Evolutionary conservation across 2,329 filamentous ascomycete species (phyloP).

Genomic region (Trichoderma brevicompactum): DNA sequence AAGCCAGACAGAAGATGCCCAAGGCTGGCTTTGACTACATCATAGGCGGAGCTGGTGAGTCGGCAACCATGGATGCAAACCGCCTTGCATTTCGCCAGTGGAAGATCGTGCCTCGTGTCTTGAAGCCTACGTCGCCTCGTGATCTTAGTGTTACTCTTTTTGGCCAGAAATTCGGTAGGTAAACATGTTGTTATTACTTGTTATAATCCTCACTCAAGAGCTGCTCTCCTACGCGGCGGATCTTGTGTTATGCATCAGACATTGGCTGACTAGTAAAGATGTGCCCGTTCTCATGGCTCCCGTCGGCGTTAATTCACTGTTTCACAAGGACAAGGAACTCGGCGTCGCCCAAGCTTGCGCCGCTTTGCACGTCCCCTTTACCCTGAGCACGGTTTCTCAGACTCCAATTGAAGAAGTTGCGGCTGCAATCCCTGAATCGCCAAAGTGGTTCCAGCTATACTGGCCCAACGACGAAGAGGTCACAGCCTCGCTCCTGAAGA

Average conservation of each 20-base stretch:
- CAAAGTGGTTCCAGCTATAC: constrained; percentile 76
- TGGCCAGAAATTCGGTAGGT: constrained; percentile 50
- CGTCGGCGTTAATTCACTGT: constrained; percentile 70
- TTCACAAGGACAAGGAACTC: constrained; percentile 67
- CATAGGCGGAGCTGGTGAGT: constrained; percentile 64
- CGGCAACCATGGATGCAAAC: constrained; percentile 64
- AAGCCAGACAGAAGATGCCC: constrained; percentile 55
- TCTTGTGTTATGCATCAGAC: too few species aligned
- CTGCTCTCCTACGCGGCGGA: neutral
- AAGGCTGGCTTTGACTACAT: constrained; percentile 62
- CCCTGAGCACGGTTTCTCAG: constrained; percentile 67
- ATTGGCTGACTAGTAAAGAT: constrained; percentile 36
- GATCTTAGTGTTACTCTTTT: constrained; percentile 59
- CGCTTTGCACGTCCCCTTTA: constrained; percentile 66
- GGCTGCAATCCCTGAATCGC: constrained; percentile 57
- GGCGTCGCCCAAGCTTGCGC: constrained; percentile 67
- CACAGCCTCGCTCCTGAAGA: constrained; percentile 64
- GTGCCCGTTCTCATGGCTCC: constrained; percentile 63
- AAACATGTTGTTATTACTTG: neutral
- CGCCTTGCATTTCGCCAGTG: constrained; percentile 59
- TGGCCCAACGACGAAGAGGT: constrained; percentile 70
- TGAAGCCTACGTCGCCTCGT: constrained; percentile 49
- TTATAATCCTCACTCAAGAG: neutral
- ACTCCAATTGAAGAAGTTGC: constrained; percentile 70
- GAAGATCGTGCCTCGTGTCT: constrained; percentile 57